Evolutionary conservation across 202 grass and related monocot genomes (phyloP), one percentile per base, ranked within the genome.

Genomic region (Elaeis oleifera): DNA sequence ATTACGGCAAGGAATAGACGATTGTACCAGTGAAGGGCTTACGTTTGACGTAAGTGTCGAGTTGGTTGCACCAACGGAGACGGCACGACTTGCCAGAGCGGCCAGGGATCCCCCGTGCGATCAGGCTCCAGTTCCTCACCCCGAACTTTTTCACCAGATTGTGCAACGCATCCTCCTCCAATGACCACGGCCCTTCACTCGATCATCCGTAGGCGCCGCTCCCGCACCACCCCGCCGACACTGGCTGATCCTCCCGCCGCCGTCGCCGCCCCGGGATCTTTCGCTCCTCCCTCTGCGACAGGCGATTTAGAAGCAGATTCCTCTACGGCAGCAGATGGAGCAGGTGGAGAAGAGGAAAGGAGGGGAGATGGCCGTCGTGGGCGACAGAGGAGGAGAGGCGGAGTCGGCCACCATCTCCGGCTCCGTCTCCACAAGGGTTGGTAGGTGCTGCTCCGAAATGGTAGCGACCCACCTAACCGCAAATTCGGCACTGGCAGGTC

Each of bases 31-130:
- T 94, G 66, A 99, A 94, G 8, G 94, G 88, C 53, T 91, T 89
- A 32, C 94, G 85, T 69, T 99, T 99, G 78, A 99, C 82, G 75
- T 99, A 87, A 18, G 94, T 88, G 16, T 99, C 83, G 52, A 99
- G 88, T 53, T 99, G 94, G 62, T 99, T 99, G 60, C 88, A 99
- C 94, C 94, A 99, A 20, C 85, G 79, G 22, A 99, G 94, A 57
- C 94, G 94, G 70, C 94, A 92, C 25, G 88, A 99, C 72, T 99
- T 99, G 54, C 88, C 94, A 44, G 88, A 89, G 51, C 88, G 82
- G 1, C 94, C 88, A 16, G 82, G 82, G 59, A 99, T 94, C 28
- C 94, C 80, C 16, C 83, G 73, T 7, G 88, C 85, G 53, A 94
- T 94, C 25, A 81, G 76, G 19, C 85, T 99, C 94, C 88, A 99